Base-by-base conservation (phyloP, 495 filamentous ascomycete species). In the Penicilliopsis zonata region DNA sequence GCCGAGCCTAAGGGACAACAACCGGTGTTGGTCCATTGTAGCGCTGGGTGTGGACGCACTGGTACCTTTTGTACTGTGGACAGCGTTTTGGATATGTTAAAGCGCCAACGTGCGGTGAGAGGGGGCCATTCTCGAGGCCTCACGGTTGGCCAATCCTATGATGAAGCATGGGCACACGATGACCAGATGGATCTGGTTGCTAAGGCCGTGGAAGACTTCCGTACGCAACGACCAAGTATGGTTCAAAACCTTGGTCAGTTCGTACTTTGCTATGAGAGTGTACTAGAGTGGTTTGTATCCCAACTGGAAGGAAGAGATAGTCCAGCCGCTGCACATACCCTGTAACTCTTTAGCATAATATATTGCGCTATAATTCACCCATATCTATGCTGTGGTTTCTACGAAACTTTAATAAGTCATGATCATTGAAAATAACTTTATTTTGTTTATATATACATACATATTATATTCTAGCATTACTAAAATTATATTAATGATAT, bases 41-140 rank as follows among this genome's bases (percentile, higher is more conserved):
- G 81, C 35, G 90, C 90, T 2, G 90, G 90, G 0, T 98, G 90
- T 57, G 90, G 90, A 3, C 77, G 90, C 4, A 98, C 90, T 0
- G 90, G 90, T 3, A 84, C 92, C 0, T 98, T 98, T 40, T 98
- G 90, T 52, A 92, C 90, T 0, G 84, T 96, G 17, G 90, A 96
- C 49, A 86, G 78, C 31, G 92, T 95, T 9, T 72, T 96, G 30
- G 84, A 88, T 50, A 90, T 93, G 76, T 54, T 98, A 23, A 90
- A 88, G 59, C 73, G 78, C 19, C 86, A 94, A 47, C 69, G 74
- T 19, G 41, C 60, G 33, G 40, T 38, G 18, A 18, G 18, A 26
- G 28, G 34, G 4, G 24, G 13, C 9, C 27, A 28, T 26, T 13
- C 28, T 33, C 2, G 38, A 52, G 39, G 37, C n/a, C 42, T 48